Evolutionary conservation across 2,329 filamentous ascomycete genomes (phyloP), one percentile per base, ranked within the genome.

Genomic region (Nannizzia gypsea): DNA sequence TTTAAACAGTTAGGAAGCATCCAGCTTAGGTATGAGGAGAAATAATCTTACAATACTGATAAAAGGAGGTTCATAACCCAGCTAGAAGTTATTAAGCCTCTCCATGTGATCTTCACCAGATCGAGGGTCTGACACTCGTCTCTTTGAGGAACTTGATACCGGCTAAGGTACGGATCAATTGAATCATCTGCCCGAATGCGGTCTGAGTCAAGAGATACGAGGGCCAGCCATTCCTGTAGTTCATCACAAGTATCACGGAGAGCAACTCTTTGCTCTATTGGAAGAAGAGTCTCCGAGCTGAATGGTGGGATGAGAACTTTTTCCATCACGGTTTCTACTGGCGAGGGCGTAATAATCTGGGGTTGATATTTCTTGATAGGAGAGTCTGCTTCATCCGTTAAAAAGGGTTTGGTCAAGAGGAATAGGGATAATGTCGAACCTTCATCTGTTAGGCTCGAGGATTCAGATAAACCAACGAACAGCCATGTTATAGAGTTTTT

Each of bases 401-500:
- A 44, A 28, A 28, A 57, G 24, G 17, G 31, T 3, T 26, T 50
- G 46, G 57, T 9, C 36, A 13, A 31, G 24, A 28, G 22, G 22
- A 50, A 22, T 31, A 26, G 54, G 28, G 38, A 4, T 11, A 36
- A 13, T 2, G 2, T 63, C 71, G 64, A 74, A 84, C 81, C 73
- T 74, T 76, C 65, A 67, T 67, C 74, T 44, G 64, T 61, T 26
- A 63, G 64, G 11, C 44, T 64, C 3, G 66, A 54, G 8, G 59
- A 67, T 31, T 57, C 56, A 9, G 65, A 64, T 20, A 85, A 70
- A 66, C 90, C 86, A 67, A 80, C 86, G 66, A 93, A 91, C 0
- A 97, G 75, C 90, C 92, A 96, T 1, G 82, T 82, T 22, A 86
- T 67, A 1, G 85, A 83, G 50, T 79, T 74, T 56, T 80, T 82